These are phyloP conservation scores for Aspergillus candidus DNA, from an alignment of 2,329 filamentous ascomycete genomes.

Conservation along the genomic window DNA sequence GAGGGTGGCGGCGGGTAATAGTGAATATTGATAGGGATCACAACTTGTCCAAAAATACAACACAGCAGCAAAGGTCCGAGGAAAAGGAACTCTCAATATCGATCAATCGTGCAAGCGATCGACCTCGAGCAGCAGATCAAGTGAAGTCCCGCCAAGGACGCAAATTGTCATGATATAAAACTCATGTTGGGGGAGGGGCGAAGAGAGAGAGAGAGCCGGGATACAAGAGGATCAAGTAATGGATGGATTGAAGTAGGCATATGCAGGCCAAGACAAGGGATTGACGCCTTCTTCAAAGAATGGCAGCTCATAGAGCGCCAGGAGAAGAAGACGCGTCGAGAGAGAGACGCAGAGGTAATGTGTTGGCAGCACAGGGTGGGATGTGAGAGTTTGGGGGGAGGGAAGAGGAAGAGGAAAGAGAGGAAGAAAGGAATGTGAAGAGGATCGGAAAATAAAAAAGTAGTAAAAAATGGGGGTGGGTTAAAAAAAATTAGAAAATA, in stretches of 20 bases:
- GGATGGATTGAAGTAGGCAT: too few species aligned
- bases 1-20: conserved; percentile 9
- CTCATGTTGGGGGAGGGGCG: conserved; percentile 24
- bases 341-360: conserved; percentile 17
- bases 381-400: conserved; percentile 1
- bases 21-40: conserved; percentile 11
- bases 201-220: neutral
- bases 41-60: too few species aligned
- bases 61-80: conserved; percentile 4
- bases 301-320: conserved; percentile 25
- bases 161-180: conserved; percentile 39
- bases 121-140: conserved; percentile 21
- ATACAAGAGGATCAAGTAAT: too few species aligned
- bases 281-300: conserved; percentile 21
- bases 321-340: conserved; percentile 22
- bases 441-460: neutral
- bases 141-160: conserved; percentile 32
- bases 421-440: neutral
- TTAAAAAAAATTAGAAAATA: conserved; percentile 15
- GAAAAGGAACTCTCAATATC: conserved; percentile 22
- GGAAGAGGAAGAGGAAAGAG: conserved; percentile 6
- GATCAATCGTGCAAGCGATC: conserved; percentile 23
- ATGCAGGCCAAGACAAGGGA: conserved; percentile 20
- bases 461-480: conserved; percentile 14
- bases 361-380: conserved; percentile 20